Percentiles rank a stretch among this genome's conserved stretches.
These are phyloP conservation scores for Vickermania ingenoplastis DNA, from an alignment of 208 protist genomes.

Conservation along the genomic window DNA sequence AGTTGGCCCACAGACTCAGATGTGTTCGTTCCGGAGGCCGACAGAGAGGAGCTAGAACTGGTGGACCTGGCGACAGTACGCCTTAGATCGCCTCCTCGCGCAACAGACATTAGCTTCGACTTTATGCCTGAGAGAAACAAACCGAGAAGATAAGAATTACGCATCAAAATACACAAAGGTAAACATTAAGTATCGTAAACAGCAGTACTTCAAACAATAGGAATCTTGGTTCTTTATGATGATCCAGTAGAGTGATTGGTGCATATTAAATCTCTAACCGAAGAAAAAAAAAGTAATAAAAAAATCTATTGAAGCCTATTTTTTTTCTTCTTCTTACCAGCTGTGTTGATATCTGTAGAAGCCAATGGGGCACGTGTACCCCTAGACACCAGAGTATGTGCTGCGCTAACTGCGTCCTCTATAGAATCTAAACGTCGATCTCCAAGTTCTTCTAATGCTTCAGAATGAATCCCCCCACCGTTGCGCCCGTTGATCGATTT, in stretches of 20 bases:
- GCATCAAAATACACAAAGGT: too few relatives aligned
- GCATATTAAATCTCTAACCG: not conserved
- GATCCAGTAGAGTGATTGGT: too few relatives aligned
- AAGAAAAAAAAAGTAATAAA: not conserved
- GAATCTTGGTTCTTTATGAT: too few relatives aligned
- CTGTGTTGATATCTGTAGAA: not conserved
- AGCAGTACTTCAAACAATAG: too few relatives aligned
- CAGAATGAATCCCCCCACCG: constrained; percentile 28
- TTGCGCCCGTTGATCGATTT: constrained; percentile 71
- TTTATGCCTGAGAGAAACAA: constrained; percentile 8
- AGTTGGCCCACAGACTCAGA: not conserved
- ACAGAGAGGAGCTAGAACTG: constrained; percentile 6
- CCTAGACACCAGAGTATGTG: constrained; percentile 42
- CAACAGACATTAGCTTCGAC: constrained; percentile 1
- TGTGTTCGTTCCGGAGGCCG: not conserved
- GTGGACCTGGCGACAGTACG: constrained; percentile 14
- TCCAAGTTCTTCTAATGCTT: constrained; percentile 4
- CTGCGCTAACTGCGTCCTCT: constrained; percentile 51
- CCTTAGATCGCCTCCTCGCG: too few relatives aligned
- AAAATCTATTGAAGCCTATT: constrained; percentile 59
- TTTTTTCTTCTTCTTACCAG: constrained; percentile 64
- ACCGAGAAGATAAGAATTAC: too few relatives aligned
- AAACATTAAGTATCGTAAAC: too few relatives aligned
- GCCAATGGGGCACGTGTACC: not conserved
- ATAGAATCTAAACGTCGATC: constrained; percentile 31